A percentile compares a stretch with the other conserved stretches of the same genome.
Conservation (phyloP, 2,329 filamentous ascomycete genomes). For the Bertia moriformis region DNA sequence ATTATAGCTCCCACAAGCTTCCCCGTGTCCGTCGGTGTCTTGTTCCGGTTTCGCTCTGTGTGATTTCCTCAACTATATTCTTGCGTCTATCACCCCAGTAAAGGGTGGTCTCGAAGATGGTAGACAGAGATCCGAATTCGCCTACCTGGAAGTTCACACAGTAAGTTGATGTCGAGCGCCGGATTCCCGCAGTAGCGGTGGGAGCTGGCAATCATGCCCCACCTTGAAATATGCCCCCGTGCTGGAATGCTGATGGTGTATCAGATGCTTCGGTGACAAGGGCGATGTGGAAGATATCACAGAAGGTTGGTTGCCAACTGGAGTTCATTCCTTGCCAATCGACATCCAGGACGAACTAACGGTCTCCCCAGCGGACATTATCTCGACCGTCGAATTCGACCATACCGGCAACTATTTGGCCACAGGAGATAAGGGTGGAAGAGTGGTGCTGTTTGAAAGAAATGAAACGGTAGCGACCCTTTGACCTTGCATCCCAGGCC, state of each 20-base stretch:
- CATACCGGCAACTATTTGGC: constrained; percentile 81
- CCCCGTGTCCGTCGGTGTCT: too few relatives aligned
- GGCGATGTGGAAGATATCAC: constrained; percentile 98
- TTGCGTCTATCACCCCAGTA: neutral
- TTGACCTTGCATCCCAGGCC: neutral
- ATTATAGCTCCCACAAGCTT: too few relatives aligned
- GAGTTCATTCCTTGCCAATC: constrained; percentile 1
- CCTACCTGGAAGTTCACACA: constrained; percentile 2
- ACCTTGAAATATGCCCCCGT: too few relatives aligned
- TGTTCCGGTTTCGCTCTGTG: too few relatives aligned
- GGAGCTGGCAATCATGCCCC: too few relatives aligned
- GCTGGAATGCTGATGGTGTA: too few relatives aligned
- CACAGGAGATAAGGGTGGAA: constrained; percentile 77
- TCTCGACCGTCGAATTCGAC: constrained; percentile 81
- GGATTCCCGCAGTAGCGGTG: too few relatives aligned
- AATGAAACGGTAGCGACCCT: constrained; percentile 67
- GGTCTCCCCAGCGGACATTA: constrained; percentile 58
- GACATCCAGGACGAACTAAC: constrained; percentile 5
- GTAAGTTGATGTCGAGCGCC: neutral
- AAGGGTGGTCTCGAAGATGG: constrained; percentile 1
- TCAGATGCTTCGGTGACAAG: constrained; percentile 97
- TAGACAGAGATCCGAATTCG: neutral
- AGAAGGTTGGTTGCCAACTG: constrained; percentile 65
- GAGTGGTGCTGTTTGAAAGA: constrained; percentile 75
- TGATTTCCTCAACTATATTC: too few relatives aligned